Base-by-base conservation (phyloP, 2,329 filamentous ascomycete genomes). In the Pseudonectria foliicola region DNA sequence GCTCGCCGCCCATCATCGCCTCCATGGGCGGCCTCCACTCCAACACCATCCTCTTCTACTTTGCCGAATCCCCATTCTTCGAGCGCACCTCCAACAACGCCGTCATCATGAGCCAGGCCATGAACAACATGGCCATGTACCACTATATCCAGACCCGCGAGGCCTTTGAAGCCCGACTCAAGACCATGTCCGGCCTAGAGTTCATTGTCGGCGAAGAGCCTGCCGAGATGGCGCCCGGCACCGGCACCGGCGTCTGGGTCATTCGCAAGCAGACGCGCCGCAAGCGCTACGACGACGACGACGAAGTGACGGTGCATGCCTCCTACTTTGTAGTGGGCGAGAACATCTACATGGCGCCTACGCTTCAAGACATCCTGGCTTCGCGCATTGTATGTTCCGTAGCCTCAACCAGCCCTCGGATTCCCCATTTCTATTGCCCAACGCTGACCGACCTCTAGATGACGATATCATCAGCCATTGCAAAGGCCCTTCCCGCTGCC, bases 61-160 rank as follows among this genome's bases (percentile, higher is more conserved):
- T 83, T 46, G 71, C 77, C 45, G 64, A 72, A 41, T 82, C 78
- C 40, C 77, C 79, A 15, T 83, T 81, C 60, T 83, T 77, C 61
- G 78, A 82, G 57, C 67, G 62, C 40, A 81, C 75, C 3, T 81
- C 76, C 45, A 83, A 82, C 56, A 83, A 83, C 56, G 74, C 73
- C 44, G 66, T 80, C 25, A 63, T 83, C 26, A 73, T 70, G 50
- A 70, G 63, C 43, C 79, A 83, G 56, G 75, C 77, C 27, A 66
- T 74, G 57, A 75, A 69, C 59, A 82, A 82, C 55, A 64, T 64
- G 16, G 63, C 67, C 42, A 75, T 82, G 67, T 65, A 64, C 29
- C 67, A 68, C 30, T 63, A 75, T 15, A 68, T 83, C 10, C 63
- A 68, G 37, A 82, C 75, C 0, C 73, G 78, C 29, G 76, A 80